Evolutionary conservation across 306 rosid species (phyloP).

Genomic region (Vigna reflexopilosa): DNA sequence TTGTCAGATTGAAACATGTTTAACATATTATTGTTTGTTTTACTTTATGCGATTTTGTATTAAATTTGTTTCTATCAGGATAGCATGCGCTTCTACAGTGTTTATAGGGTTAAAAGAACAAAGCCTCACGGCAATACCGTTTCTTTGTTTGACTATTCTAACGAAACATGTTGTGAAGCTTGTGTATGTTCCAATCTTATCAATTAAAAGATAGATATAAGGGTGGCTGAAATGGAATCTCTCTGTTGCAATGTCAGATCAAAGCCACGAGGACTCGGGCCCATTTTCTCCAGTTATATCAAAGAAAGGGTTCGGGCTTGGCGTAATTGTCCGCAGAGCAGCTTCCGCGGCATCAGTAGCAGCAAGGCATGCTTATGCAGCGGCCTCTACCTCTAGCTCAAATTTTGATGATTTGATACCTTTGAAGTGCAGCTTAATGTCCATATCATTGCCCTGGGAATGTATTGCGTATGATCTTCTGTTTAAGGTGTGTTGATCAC

Average conservation of each 20-base stretch:
- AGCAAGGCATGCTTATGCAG: constrained; percentile 89
- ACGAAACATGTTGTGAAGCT: constrained; percentile 42
- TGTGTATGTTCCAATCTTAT: constrained; percentile 31
- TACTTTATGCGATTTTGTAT: constrained; percentile 14
- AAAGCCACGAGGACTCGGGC: constrained; percentile 80
- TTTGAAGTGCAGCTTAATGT: constrained; percentile 95
- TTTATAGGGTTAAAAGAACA: constrained; percentile 12
- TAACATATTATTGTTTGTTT: constrained; percentile 23
- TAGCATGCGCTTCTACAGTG: constrained; percentile 13
- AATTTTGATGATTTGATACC: constrained; percentile 81
- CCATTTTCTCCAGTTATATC: constrained; percentile 87
- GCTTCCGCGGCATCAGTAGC: constrained; percentile 91
- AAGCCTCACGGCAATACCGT: constrained; percentile 15
- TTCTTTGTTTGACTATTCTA: constrained; percentile 25
- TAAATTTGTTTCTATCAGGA: constrained; percentile 33
- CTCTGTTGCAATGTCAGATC: constrained; percentile 68
- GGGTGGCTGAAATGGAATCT: constrained; percentile 46
- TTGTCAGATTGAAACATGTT: neutral
- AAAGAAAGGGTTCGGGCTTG: constrained; percentile 79
- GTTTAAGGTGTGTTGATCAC: constrained; percentile 67
- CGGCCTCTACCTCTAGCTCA: constrained; percentile 71
- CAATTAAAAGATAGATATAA: constrained; percentile 40
- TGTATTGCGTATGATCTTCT: constrained; percentile 89
- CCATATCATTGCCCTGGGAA: constrained; percentile 98
- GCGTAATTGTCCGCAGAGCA: constrained; percentile 84